Percentiles rank a stretch among this genome's conserved stretches.
Conservation (phyloP, 371 early-diverging fungal species). For the Choanephora cucurbitarum region DNA sequence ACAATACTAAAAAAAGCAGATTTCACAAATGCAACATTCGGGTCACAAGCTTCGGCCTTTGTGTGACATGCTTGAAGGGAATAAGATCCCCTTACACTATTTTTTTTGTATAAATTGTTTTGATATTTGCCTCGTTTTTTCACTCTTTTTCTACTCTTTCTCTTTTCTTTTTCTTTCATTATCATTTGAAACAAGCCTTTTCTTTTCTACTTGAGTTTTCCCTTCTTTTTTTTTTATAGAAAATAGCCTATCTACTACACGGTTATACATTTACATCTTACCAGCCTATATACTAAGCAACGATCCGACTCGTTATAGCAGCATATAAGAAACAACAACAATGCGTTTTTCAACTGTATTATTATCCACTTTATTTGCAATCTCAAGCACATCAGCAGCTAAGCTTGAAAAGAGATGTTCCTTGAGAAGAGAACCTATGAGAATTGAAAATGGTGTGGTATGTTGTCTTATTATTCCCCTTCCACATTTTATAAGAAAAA, state of each 20-base stretch:
- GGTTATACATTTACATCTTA: too few species aligned
- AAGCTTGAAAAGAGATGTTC: constrained; percentile 25
- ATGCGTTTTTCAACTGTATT: constrained; percentile 27
- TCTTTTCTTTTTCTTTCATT: constrained; percentile 13
- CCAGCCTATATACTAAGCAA: too few species aligned
- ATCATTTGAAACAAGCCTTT: too few species aligned
- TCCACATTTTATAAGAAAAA: constrained; percentile 3
- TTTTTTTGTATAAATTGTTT: constrained; percentile 11
- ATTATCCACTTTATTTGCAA: constrained; percentile 14
- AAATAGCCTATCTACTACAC: too few species aligned
- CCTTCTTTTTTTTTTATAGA: constrained; percentile 19
- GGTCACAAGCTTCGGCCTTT: not conserved
- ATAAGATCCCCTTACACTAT: constrained; percentile 9
- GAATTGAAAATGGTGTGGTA: constrained; percentile 45
- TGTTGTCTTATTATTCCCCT: constrained; percentile 11
- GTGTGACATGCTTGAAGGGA: not conserved
- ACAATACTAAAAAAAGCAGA: not conserved
- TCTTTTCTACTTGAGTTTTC: too few species aligned
- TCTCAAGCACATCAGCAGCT: constrained; percentile 18
- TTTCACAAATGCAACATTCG: not conserved
- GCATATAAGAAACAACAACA: constrained; percentile 6
- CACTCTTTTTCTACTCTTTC: constrained; percentile 1
- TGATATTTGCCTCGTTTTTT: constrained; percentile 9
- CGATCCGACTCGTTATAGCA: too few species aligned
- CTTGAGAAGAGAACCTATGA: constrained; percentile 36